Base-by-base conservation (phyloP, 2,329 filamentous ascomycete species). In the Dothideomycetes sp. region DNA sequence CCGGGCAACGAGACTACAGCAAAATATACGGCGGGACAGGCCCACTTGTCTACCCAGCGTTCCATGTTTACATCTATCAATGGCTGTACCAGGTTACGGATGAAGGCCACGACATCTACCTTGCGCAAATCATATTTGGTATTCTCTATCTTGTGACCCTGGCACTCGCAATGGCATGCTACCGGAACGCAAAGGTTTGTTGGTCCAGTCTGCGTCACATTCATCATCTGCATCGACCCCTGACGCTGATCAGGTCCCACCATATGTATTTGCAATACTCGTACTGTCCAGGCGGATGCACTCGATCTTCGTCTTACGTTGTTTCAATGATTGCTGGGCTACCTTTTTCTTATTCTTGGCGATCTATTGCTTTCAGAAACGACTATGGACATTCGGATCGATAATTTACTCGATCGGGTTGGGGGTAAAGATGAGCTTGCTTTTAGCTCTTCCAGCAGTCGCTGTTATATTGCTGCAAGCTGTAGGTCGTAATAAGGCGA, bases 271-370 rank as follows among this genome's bases (percentile, higher is more conserved):
- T 46, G 81, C 86, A 0, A 70, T 96, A 43, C 72, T 98, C 36
- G 74, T 94, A 38, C 65, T 94, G 34, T 95, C 88, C 40, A 96
- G 96, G 61, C 77, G 91, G 27, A 66, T 96, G 18, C 91, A 98
- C 61, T 94, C 86, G 60, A 82, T 98, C 50, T 98, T 91, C 55
- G 65, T 98, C 50, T 72, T 98, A 40, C 77, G 91, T 32, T 81
- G 89, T 54, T 98, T 98, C 70, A 98, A 98, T 62, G 91, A 98
- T 63, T 85, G 87, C 50, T 84, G 94, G 56, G 88, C 88, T 14
- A 76, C 81, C 3, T 70, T 91, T 50, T 85, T 84, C 49, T 72
- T 98, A 45, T 96, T 86, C 75, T 59, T 78, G 14, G 76, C 85
- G n/a, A 79, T 96, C 30, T 82, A 77, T 55, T 68, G 77, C 47